A percentile compares a stretch with the other conserved stretches of the same genome.
These are phyloP conservation scores for Clausena lansium DNA, from an alignment of 345 rosid species.

Conservation along the genomic window DNA sequence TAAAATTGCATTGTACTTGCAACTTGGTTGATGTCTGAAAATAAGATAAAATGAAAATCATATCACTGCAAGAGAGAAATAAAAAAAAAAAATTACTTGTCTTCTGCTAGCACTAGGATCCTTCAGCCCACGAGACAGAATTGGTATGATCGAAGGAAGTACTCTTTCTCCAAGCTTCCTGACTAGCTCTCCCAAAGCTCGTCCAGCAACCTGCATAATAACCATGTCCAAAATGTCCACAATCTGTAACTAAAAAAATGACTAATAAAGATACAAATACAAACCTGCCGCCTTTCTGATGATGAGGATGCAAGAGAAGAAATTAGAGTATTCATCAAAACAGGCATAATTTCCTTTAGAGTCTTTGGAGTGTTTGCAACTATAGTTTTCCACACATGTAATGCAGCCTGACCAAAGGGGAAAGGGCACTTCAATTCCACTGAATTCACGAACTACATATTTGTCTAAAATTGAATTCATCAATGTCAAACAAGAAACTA, in stretches of 20 bases:
- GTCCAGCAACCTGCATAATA: constrained; percentile 73
- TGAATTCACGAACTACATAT: not conserved
- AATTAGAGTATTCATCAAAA: constrained; percentile 87
- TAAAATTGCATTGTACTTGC: not conserved
- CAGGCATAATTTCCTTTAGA: constrained; percentile 94
- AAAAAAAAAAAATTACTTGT: constrained; percentile 56
- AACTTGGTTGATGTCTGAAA: not conserved
- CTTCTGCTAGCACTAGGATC: constrained; percentile 80
- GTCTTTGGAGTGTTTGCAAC: constrained; percentile 99
- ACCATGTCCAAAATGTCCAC: not conserved
- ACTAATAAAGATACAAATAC: not conserved
- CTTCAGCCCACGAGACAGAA: constrained; percentile 73
- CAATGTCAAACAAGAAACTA: not conserved
- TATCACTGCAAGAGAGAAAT: not conserved
- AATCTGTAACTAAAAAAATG: not conserved
- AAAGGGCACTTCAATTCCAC: not conserved
- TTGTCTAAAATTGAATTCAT: not conserved
- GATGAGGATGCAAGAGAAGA: constrained; percentile 89
- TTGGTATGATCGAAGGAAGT: constrained; percentile 94
- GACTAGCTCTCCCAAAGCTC: constrained; percentile 95
- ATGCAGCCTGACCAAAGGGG: constrained; percentile 64
- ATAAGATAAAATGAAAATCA: not conserved
- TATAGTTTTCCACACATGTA: constrained; percentile 98
- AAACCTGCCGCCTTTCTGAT: constrained; percentile 96
- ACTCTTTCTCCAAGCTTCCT: constrained; percentile 99